Conservation (phyloP, 768 basidiomycete genomes). For the Auriscalpium vulgare region DNA sequence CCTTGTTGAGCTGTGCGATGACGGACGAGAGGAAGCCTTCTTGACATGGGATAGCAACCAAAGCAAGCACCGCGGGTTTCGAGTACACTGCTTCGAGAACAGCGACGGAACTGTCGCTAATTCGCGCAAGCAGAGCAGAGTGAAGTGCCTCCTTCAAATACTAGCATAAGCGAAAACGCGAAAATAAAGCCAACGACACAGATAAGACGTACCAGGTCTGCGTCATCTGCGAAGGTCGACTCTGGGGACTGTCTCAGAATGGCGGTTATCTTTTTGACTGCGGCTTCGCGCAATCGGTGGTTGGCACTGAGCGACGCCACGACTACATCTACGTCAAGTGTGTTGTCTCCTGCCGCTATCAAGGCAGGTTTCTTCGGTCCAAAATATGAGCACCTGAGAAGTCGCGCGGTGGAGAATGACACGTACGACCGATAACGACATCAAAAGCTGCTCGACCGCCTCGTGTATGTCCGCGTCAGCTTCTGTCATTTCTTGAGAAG, state of each 20-base stretch:
- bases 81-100: constrained; percentile 69
- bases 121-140: constrained; percentile 58
- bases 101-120: constrained; percentile 51
- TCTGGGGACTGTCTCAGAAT: constrained; percentile 1
- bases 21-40: too few relatives aligned
- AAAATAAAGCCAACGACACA: too few relatives aligned
- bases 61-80: constrained; percentile 32
- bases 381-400: background rate
- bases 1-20: too few relatives aligned
- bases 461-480: constrained; percentile 27
- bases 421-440: constrained; percentile 52
- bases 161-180: too few relatives aligned
- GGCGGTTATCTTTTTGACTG: constrained; percentile 50
- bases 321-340: constrained; percentile 25
- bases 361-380: background rate
- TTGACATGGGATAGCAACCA: too few relatives aligned
- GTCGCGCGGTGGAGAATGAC: background rate
- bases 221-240: too few relatives aligned
- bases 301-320: constrained; percentile 59
- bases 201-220: too few relatives aligned
- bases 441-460: constrained; percentile 43
- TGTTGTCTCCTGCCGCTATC: background rate
- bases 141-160: constrained; percentile 42
- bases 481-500: constrained; percentile 30
- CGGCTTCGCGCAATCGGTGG: constrained; percentile 45